Evolutionary conservation across 345 rosid species (phyloP), one percentile per base, ranked within the genome.

Genomic region (Citrus glauca): DNA sequence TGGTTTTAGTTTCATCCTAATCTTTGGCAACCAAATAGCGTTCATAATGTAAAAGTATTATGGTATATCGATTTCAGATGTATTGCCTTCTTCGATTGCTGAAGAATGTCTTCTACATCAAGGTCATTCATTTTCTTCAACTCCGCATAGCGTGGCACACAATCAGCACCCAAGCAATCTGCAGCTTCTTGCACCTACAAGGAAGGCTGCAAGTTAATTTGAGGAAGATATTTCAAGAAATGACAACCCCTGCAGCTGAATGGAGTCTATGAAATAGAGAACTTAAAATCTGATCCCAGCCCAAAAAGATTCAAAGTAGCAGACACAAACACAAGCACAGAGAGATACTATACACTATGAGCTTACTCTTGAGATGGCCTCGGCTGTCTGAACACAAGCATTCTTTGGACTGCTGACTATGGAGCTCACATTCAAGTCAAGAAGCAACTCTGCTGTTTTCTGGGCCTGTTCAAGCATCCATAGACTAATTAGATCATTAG

Each of bases 121-220:
- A 93, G 95, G 72, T 91, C 90, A 32, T 79, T 75, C 74, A 89
- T 76, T 76, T 86, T 85, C 84, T 88, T 90, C 76, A 85, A 80
- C 69, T 89, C 93, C 57, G 92, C 93, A 76, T 84, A 89, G 40
- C 94, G 91, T 64, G 98, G 93, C 75, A 90, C 91, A 69, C 82
- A 82, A 75, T 92, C 98, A 69, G 92, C 96, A 77, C 94, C 99
- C 86, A 95, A 91, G 86, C 90, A 91, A 81, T 84, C 93, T 27
- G 98, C 99, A 79, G 97, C 94, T 85, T 95, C 93, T 91, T 95
- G 99, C 82, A 95, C 92, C 99, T 95, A 60, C 73, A 74, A 61
- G 66, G 1, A 60, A 59, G 50, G 50, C 74, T 40, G 40, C 7
- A 17, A 78, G 56, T 72, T 35, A 53, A 68, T 59, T 57, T 8